Percentiles rank a stretch among this genome's conserved stretches.
Conservation (phyloP, 139 green algal species). For the Closterium sp. region DNA sequence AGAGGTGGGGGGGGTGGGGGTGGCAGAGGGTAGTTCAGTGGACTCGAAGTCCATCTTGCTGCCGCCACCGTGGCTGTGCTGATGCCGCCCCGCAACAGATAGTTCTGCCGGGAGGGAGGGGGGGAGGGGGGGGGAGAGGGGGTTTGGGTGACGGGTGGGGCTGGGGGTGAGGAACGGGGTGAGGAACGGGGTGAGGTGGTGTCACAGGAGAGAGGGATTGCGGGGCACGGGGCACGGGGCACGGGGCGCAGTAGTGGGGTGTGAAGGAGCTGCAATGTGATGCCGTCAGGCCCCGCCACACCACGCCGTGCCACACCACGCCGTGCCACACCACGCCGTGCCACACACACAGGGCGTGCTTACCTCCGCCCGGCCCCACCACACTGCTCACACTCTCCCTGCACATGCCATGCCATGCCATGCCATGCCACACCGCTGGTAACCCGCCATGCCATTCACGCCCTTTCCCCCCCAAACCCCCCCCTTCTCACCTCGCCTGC, state of each 20-base stretch:
- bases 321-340: too few species aligned
- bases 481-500: background rate
- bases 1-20: too few species aligned
- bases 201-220: background rate
- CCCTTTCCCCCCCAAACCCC: background rate
- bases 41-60: conserved; percentile 28
- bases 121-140: too few species aligned
- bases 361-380: too few species aligned
- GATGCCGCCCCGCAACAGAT: conserved; percentile 78
- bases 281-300: too few species aligned
- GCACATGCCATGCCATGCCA: background rate
- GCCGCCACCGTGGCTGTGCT: conserved; percentile 67
- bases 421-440: background rate
- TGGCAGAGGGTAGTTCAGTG: background rate
- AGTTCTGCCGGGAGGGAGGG: too few species aligned
- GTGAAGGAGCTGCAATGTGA: too few species aligned
- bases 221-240: background rate
- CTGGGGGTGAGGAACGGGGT: background rate
- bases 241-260: background rate
- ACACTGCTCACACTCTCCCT: too few species aligned
- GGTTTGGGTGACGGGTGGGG: background rate
- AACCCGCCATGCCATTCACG: background rate
- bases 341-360: too few species aligned
- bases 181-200: too few species aligned
- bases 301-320: too few species aligned